Evolutionary conservation across 2,329 filamentous ascomycete species (phyloP), one percentile per base, ranked within the genome.

Genomic region (Colletotrichum graminicola): DNA sequence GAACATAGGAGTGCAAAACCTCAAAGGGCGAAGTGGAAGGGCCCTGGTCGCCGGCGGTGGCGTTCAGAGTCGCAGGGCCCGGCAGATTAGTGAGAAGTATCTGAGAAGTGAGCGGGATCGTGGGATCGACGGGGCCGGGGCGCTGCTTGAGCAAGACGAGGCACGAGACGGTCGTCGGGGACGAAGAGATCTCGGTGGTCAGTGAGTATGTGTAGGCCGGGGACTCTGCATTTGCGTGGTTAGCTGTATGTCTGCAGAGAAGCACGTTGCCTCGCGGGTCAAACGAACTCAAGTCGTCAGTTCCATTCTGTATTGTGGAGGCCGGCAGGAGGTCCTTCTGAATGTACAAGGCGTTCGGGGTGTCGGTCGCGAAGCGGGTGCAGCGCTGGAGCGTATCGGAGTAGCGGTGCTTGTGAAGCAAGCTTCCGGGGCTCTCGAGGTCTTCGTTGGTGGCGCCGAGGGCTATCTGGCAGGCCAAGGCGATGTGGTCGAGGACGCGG

Each of bases 31-130:
- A 97, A 67, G 92, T 86, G 34, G 91, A 87, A 67, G 91, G 88
- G 70, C 91, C 91, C 80, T 94, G 92, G 76, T 93, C 90, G 75
- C 90, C 87, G 73, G 89, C 86, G 62, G 88, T 84, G 75, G 88
- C 90, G 76, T 89, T 91, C 71, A 92, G 86, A 73, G 91, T 90
- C 64, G 92, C 92, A 72, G 92, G 90, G 65, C 95, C 94, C 14
- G 96, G 95, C 73, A 99, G 86, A 80, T 97, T 98, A 81, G 95
- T 93, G 79, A 98, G 93, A 79, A 97, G 94, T 77, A 99, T 91
- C 84, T 99, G 96, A 69, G 92, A 92, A 76, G 92, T 91, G 78
- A 99, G 90, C 70, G 95, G 93, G 79, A 94, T 86, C 76, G 88
- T 89, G 72, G 94, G 90, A 80, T 98, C 94, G 83, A 99, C 93